A percentile compares a stretch with the other conserved stretches of the same genome.
Conservation (phyloP, 345 rosid genomes). For the Gossypium thurberi region DNA sequence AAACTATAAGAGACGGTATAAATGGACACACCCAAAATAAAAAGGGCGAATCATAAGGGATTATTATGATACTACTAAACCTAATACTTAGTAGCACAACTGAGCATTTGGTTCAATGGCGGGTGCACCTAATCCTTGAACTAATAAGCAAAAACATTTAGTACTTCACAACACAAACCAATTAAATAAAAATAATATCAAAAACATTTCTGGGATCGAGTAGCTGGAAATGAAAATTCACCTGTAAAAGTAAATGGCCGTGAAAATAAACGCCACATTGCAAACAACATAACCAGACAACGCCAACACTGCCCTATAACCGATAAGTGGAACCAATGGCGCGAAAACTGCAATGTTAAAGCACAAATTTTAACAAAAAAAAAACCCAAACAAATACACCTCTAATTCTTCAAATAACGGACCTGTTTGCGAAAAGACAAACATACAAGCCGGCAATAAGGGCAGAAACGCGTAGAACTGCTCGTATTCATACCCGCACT, state of each 20-base stretch:
- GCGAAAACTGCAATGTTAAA: slow-evolving; percentile 46
- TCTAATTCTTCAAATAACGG: background rate
- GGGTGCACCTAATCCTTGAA: background rate
- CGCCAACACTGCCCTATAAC: slow-evolving; percentile 71
- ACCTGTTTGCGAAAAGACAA: slow-evolving; percentile 60
- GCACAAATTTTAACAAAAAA: background rate
- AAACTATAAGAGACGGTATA: background rate
- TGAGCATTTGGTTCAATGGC: background rate
- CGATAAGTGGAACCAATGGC: slow-evolving; percentile 64
- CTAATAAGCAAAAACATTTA: background rate
- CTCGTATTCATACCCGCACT: slow-evolving; percentile 93
- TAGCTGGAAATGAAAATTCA: slow-evolving; percentile 3
- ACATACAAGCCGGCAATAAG: slow-evolving; percentile 59
- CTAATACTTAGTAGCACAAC: background rate
- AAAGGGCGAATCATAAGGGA: background rate
- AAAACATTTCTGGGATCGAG: background rate
- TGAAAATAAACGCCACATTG: slow-evolving; percentile 58
- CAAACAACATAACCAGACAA: slow-evolving; percentile 64
- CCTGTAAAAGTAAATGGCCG: slow-evolving; percentile 50
- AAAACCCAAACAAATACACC: background rate
- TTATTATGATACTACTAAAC: background rate
- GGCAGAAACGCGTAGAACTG: slow-evolving; percentile 90
- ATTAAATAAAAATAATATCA: background rate
- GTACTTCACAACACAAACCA: background rate
- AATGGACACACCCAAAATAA: background rate